Evolutionary conservation across 2,329 filamentous ascomycete species (phyloP).

Genomic region (Chaetomium sp.): DNA sequence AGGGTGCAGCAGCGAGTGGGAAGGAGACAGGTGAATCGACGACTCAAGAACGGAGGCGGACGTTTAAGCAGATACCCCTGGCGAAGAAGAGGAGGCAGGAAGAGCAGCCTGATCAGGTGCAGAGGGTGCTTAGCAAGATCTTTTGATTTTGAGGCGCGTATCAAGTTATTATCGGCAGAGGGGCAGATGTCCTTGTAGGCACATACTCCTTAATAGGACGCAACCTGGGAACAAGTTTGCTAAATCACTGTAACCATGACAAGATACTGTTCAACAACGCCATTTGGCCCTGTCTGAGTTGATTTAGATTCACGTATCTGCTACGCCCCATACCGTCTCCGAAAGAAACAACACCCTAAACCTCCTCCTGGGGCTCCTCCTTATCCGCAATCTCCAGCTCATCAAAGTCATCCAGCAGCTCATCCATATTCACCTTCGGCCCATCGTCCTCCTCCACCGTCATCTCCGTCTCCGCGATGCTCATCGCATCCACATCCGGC

Average conservation of each 20-base stretch:
- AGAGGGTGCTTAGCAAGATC: slow-evolving; percentile 58
- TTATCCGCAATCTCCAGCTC: slow-evolving; percentile 67
- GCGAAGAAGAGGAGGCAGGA: slow-evolving; percentile 47
- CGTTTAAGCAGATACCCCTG: slow-evolving; percentile 62
- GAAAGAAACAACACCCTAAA: neutral
- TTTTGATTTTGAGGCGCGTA: slow-evolving; percentile 40
- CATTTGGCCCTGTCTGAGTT: neutral
- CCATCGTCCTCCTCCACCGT: slow-evolving; percentile 58
- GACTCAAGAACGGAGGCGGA: slow-evolving; percentile 35
- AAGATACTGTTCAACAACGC: no score
- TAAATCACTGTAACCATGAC: no score
- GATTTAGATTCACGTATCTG: neutral
- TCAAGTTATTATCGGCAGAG: neutral
- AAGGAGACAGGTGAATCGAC: slow-evolving; percentile 21
- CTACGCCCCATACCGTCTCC: neutral
- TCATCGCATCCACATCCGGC: slow-evolving; percentile 47
- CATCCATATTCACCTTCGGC: slow-evolving; percentile 69
- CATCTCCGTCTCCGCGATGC: slow-evolving; percentile 56
- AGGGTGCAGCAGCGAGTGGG: slow-evolving; percentile 24
- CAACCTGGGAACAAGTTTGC: no score
- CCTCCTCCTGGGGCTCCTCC: neutral
- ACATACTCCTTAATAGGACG: no score
- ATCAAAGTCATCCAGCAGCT: slow-evolving; percentile 87
- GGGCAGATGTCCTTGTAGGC: neutral
- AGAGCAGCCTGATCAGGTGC: slow-evolving; percentile 48